phyloP scores from a whole-genome alignment of 2,329 filamentous ascomycete species.

The Pyricularia pennisetigena region DNA sequence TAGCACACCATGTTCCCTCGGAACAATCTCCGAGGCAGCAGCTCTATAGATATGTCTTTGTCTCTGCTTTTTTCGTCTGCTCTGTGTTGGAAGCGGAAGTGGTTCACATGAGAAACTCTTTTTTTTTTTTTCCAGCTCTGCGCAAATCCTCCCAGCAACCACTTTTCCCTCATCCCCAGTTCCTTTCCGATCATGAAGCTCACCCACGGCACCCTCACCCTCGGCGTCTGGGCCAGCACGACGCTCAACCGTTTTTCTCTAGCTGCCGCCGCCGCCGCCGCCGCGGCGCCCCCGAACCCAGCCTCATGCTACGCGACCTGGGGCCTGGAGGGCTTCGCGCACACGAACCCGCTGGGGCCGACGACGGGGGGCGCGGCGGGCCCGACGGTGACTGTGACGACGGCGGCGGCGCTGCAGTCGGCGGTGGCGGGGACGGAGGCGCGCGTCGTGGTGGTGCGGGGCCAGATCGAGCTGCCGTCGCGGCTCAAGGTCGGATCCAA shows the following conservation, averaged over 20 bases:
- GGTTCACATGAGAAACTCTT: background rate
- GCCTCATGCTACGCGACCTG: conserved; percentile 5
- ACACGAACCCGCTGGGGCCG: conserved; percentile 24
- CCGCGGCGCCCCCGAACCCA: background rate
- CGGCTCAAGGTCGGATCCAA: conserved; percentile 31
- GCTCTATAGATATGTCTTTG: background rate
- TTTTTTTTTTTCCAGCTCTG: background rate
- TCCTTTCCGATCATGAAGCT: background rate
- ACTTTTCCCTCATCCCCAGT: background rate
- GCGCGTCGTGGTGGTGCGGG: conserved; percentile 31
- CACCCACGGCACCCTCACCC: background rate
- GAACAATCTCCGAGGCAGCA: background rate
- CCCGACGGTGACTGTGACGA: conserved; percentile 34
- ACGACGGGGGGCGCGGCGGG: conserved; percentile 32
- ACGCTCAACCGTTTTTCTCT: background rate
- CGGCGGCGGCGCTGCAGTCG: conserved; percentile 28
- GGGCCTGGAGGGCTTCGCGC: conserved; percentile 16
- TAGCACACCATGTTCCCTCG: background rate
- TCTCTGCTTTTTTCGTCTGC: background rate
- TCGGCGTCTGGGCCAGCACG: background rate
- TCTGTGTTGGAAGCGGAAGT: background rate
- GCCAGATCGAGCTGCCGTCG: conserved; percentile 26
- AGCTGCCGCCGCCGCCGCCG: no score
- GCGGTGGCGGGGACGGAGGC: conserved; percentile 31
- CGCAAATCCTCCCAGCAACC: background rate